Percentiles rank a stretch among this genome's conserved stretches.
Evolutionary conservation across 192 early-diverging fungal species (phyloP).

Genomic region (Haplosporangium gracile): DNA sequence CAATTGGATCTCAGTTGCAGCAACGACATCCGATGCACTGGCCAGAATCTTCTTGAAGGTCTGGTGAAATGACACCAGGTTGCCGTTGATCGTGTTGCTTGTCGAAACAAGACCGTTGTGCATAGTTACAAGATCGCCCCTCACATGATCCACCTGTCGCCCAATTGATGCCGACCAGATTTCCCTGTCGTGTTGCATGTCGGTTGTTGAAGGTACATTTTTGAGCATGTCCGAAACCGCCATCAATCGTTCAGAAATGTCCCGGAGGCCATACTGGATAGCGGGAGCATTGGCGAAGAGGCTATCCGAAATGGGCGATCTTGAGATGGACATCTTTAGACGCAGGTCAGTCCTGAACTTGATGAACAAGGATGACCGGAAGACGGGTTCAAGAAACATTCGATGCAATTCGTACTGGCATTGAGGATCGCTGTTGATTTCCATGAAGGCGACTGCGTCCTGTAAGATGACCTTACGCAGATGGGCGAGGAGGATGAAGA

Average conservation of each 20-base stretch:
- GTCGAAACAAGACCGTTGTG: slow-evolving; percentile 7
- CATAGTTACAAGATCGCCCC: background rate
- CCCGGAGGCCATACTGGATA: slow-evolving; percentile 7
- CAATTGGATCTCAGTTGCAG: background rate
- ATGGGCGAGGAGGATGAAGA: slow-evolving; percentile 19
- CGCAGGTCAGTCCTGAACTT: background rate
- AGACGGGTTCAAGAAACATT: slow-evolving; percentile 11
- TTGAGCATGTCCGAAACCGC: background rate
- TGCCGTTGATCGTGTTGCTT: background rate
- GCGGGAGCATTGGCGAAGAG: slow-evolving; percentile 20
- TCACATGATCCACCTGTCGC: slow-evolving; percentile 1
- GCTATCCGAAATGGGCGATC: slow-evolving; percentile 2
- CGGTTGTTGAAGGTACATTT: background rate
- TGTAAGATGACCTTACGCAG: slow-evolving; percentile 34
- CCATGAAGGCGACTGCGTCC: slow-evolving; percentile 34
- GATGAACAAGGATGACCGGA: slow-evolving; percentile 10
- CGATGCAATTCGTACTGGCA: slow-evolving; percentile 12
- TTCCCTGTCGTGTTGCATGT: slow-evolving; percentile 10
- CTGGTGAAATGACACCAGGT: background rate
- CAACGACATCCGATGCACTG: background rate
- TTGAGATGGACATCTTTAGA: slow-evolving; percentile 2
- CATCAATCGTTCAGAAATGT: slow-evolving; percentile 1
- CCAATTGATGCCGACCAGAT: slow-evolving; percentile 2
- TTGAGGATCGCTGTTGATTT: background rate
- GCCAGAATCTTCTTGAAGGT: background rate